These are phyloP conservation scores for Phytophthora ohioensis DNA, from an alignment of 352 stramenopile species.

Conservation along the genomic window DNA sequence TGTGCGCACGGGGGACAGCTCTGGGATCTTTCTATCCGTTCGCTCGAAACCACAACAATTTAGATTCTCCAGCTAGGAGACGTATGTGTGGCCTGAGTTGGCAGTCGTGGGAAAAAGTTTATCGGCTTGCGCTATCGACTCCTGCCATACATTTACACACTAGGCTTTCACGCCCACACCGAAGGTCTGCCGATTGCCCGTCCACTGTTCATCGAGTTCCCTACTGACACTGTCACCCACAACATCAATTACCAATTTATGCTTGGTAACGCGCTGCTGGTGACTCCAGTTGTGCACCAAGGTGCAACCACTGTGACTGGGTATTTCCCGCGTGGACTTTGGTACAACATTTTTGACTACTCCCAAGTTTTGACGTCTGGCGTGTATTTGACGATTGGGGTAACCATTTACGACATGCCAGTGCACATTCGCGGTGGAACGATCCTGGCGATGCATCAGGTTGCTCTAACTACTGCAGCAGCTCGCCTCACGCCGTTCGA, in stretches of 20 bases:
- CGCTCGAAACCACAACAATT: conserved; percentile 84
- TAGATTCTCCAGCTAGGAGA: conserved; percentile 63
- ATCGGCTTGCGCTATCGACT: conserved; percentile 79
- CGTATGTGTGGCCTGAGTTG: conserved; percentile 70
- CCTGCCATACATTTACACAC: conserved; percentile 85
- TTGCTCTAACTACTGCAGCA: conserved; percentile 52
- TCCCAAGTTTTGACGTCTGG: conserved; percentile 41
- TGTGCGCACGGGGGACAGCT: conserved; percentile 81
- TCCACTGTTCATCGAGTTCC: conserved; percentile 78
- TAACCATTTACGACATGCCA: conserved; percentile 68
- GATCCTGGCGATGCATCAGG: conserved; percentile 59
- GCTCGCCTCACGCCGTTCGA: conserved; percentile 59
- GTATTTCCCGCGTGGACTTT: conserved; percentile 55
- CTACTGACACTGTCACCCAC: conserved; percentile 46
- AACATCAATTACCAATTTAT: conserved; percentile 69
- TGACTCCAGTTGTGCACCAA: conserved; percentile 66
- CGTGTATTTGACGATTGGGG: conserved; percentile 33
- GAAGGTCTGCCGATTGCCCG: conserved; percentile 60
- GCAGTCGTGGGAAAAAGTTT: conserved; percentile 55
- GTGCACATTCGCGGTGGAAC: conserved; percentile 61
- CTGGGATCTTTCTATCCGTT: conserved; percentile 85
- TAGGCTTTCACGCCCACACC: conserved; percentile 64
- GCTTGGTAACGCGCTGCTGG: conserved; percentile 53
- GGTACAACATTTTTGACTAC: conserved; percentile 73
- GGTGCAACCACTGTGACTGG: conserved; percentile 53